Percentiles rank a stretch among this genome's conserved stretches.
Conservation (phyloP, 345 rosid genomes). For the Turritis glabra region DNA sequence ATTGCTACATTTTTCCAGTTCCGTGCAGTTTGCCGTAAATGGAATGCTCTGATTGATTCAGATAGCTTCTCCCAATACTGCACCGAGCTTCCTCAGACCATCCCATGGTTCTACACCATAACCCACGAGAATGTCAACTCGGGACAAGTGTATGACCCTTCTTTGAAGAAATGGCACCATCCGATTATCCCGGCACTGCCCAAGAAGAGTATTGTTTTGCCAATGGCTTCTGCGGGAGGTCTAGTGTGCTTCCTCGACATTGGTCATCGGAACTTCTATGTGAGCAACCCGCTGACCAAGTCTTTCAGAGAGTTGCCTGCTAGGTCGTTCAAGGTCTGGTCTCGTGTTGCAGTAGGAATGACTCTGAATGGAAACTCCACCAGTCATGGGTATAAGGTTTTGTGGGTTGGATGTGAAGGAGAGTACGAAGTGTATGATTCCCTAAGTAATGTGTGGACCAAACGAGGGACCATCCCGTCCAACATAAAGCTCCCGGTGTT, state of each 20-base stretch:
- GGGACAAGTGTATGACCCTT: slow-evolving; percentile 91
- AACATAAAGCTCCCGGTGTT: slow-evolving; percentile 73
- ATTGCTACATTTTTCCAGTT: slow-evolving; percentile 78
- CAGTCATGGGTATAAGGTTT: slow-evolving; percentile 68
- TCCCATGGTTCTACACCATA: slow-evolving; percentile 93
- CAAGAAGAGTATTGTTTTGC: slow-evolving; percentile 67
- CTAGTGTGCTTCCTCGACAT: slow-evolving; percentile 94
- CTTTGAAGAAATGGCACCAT: slow-evolving; percentile 83
- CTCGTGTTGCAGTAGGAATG: slow-evolving; percentile 93
- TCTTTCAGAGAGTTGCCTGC: slow-evolving; percentile 87
- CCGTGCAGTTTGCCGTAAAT: slow-evolving; percentile 81
- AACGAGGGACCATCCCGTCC: slow-evolving; percentile 75
- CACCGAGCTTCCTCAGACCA: slow-evolving; percentile 52
- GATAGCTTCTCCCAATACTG: slow-evolving; percentile 77
- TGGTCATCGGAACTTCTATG: slow-evolving; percentile 82
- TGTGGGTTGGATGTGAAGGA: slow-evolving; percentile 95
- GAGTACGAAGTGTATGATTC: slow-evolving; percentile 96
- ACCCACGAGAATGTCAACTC: slow-evolving; percentile 82
- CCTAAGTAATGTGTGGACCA: slow-evolving; percentile 62
- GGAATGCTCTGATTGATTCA: slow-evolving; percentile 76
- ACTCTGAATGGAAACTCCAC: slow-evolving; percentile 58
- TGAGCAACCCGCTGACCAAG: slow-evolving; percentile 86
- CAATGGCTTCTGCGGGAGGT: slow-evolving; percentile 96
- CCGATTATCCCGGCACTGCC: slow-evolving; percentile 70
- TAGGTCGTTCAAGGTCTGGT: slow-evolving; percentile 88